phyloP scores from a whole-genome alignment of 345 rosid species.

The Hevea brasiliensis region DNA sequence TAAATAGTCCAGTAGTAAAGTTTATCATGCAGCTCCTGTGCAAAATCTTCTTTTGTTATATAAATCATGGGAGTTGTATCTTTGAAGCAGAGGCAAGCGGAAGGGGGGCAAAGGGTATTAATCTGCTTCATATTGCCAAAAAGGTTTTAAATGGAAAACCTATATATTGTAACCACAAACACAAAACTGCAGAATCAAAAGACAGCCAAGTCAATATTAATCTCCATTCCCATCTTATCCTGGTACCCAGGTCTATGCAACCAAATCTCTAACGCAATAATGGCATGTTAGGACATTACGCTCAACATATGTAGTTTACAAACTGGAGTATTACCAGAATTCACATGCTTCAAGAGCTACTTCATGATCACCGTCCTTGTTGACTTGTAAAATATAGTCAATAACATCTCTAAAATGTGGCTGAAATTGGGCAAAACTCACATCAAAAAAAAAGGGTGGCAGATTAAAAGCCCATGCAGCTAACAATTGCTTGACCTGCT shows the following conservation, averaged over 20 bases:
- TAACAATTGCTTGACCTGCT: no score
- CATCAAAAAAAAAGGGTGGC: not conserved
- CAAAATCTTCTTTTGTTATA: no score
- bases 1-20: not conserved
- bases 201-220: not conserved
- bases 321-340: slow-evolving; percentile 65
- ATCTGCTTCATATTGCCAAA: no score
- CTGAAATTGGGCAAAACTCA: slow-evolving; percentile 38
- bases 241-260: not conserved
- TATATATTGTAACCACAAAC: not conserved
- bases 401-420: slow-evolving; percentile 77
- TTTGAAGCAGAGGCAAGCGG: not conserved
- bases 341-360: slow-evolving; percentile 98
- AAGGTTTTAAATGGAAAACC: not conserved
- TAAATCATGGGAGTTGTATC: no score
- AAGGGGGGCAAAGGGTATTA: not conserved
- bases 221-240: not conserved
- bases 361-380: slow-evolving; percentile 84
- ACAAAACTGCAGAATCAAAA: not conserved
- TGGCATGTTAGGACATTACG: slow-evolving; percentile 7
- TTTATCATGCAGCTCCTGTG: no score
- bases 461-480: no score
- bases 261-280: not conserved
- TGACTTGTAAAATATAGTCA: slow-evolving; percentile 88
- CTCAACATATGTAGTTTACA: slow-evolving; percentile 16